Evolutionary conservation across 2,329 filamentous ascomycete species (phyloP).

Genomic region (Ophiostoma sp.): DNA sequence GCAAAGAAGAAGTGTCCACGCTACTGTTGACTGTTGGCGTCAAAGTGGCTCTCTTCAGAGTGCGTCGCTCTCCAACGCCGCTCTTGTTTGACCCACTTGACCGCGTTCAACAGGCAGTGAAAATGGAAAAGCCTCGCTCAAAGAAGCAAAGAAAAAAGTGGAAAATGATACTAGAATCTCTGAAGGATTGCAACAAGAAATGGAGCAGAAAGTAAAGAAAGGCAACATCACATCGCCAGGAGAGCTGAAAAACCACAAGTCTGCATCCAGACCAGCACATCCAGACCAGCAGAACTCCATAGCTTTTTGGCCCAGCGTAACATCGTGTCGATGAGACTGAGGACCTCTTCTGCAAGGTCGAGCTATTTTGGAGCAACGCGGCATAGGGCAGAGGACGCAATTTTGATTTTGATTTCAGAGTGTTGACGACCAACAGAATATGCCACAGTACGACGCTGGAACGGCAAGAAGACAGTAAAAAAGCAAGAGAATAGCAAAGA

Average conservation of each 20-base stretch:
- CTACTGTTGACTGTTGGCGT: background rate
- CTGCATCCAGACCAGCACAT: background rate
- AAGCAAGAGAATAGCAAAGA: background rate
- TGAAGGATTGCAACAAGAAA: background rate
- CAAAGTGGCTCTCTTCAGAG: too few relatives aligned
- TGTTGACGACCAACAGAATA: background rate
- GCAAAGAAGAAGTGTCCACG: background rate
- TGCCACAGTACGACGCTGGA: background rate
- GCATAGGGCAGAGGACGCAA: background rate
- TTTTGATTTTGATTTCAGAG: too few relatives aligned
- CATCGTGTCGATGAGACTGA: background rate
- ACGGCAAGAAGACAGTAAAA: background rate
- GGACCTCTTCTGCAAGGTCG: background rate
- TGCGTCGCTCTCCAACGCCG: background rate
- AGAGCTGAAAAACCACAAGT: background rate
- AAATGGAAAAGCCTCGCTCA: background rate
- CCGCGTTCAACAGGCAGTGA: background rate
- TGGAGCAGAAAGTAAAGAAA: background rate
- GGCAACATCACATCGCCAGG: background rate
- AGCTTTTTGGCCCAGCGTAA: background rate
- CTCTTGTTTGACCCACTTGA: constrained; percentile 12
- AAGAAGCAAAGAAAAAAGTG: background rate
- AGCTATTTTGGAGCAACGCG: background rate
- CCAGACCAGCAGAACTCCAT: background rate
- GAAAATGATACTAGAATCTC: background rate